These are phyloP conservation scores for Zymoseptoria ardabiliae DNA, from an alignment of 2,329 filamentous ascomycete species.

Conservation along the genomic window DNA sequence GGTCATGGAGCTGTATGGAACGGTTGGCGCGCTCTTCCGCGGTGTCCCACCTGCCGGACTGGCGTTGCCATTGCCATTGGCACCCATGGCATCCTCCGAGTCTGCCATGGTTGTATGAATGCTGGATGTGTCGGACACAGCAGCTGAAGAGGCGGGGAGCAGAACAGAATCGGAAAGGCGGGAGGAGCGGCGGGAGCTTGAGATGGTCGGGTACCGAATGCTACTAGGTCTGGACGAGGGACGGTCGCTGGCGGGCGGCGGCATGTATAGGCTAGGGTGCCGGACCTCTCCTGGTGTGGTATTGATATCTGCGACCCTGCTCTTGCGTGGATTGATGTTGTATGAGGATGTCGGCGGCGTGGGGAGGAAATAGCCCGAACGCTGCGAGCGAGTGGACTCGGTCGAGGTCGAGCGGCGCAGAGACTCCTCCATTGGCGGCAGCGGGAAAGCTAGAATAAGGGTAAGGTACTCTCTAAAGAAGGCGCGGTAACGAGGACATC, in stretches of 20 bases:
- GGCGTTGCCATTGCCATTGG: constrained; percentile 8
- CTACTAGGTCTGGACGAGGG: constrained; percentile 18
- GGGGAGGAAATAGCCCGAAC: neutral
- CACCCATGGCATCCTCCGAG: constrained; percentile 8
- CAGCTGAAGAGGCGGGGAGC: constrained; percentile 2
- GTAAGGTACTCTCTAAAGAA: neutral
- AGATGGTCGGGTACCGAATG: constrained; percentile 17
- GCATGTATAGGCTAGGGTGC: constrained; percentile 58
- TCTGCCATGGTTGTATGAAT: constrained; percentile 6
- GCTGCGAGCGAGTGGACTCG: constrained; percentile 33
- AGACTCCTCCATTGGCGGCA: constrained; percentile 15
- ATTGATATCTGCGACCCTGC: constrained; percentile 53
- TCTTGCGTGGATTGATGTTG: constrained; percentile 41
- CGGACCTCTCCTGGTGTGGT: constrained; percentile 52
- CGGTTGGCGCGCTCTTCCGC: neutral
- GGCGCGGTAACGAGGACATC: neutral
- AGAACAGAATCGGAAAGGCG: constrained; percentile 4
- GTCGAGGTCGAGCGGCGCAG: constrained; percentile 19
- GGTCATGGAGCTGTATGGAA: neutral
- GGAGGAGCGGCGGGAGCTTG: constrained; percentile 13
- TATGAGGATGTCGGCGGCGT: neutral
- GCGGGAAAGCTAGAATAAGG: too few relatives aligned
- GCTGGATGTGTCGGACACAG: neutral
- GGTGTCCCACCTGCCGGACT: neutral
- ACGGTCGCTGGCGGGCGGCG: constrained; percentile 37